Percentiles rank a stretch among this genome's conserved stretches.
Conservation (phyloP, 2,329 filamentous ascomycete species). For the Venturiaceae sp. region DNA sequence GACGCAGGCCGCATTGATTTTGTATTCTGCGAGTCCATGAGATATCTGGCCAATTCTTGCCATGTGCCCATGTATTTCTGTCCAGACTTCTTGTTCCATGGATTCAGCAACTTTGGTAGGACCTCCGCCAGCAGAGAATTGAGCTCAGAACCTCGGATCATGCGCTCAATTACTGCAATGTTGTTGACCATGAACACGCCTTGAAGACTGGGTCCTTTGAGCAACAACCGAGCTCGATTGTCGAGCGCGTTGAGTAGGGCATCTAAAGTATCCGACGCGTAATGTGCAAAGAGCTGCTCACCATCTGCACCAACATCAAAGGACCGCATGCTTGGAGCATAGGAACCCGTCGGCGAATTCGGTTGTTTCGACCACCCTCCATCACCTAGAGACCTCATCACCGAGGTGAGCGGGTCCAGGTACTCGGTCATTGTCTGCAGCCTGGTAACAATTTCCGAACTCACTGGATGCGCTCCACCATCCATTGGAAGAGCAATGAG, state of each 20-base stretch:
- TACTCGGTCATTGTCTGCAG: conserved; percentile 83
- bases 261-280: conserved; percentile 83
- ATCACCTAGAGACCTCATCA: conserved; percentile 86
- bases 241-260: conserved; percentile 67
- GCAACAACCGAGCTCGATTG: conserved; percentile 58
- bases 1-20: conserved; percentile 62
- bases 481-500: conserved; percentile 66
- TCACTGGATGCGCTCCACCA: conserved; percentile 67
- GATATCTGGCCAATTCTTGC: conserved; percentile 78
- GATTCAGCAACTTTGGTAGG: conserved; percentile 42
- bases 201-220: conserved; percentile 68
- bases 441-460: conserved; percentile 75
- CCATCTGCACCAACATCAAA: conserved; percentile 88
- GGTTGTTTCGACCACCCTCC: conserved; percentile 60
- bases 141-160: conserved; percentile 74
- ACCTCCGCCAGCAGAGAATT: conserved; percentile 47
- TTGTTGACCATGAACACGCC: conserved; percentile 91
- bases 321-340: conserved; percentile 60
- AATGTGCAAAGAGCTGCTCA: conserved; percentile 78
- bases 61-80: conserved; percentile 76
- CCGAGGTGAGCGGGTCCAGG: conserved; percentile 72
- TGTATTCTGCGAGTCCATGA: conserved; percentile 84
- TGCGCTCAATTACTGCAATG: conserved; percentile 72
- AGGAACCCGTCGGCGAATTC: conserved; percentile 27
- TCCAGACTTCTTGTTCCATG: conserved; percentile 80